Evolutionary conservation across 2,329 filamentous ascomycete species (phyloP), one percentile per base, ranked within the genome.

Genomic region (Colletotrichum sp.): DNA sequence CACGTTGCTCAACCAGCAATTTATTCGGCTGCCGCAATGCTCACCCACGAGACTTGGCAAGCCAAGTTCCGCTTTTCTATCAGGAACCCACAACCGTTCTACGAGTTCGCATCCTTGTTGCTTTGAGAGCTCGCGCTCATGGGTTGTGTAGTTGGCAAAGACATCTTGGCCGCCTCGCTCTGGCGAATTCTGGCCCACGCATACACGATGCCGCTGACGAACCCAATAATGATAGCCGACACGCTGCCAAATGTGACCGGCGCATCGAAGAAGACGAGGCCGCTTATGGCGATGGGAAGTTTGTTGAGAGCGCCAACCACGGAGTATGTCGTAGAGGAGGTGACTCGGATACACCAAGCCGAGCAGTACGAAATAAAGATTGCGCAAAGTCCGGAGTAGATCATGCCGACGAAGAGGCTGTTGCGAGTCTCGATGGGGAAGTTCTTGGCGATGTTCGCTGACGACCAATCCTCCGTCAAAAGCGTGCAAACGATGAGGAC

Each of bases 311-410:
- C 95, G 78, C 97, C 97, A 72, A 99, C 97, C 96, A 99, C 99
- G 34, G 95, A 98, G 89, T 99, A 99, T 3, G 97, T 99, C 10
- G 97, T 99, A 21, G 96, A 98, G 0, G 96, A 98, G 9, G 97
- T 99, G 79, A 98, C 95, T 79, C 97, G 96, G 78, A 99, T 98
- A 84, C 97, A 99, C 97, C 97, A 99, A 49, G 97, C 97, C 18
- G 96, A 98, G 83, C 96, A 98, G 90, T 99, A 99, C n/a, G 96
- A 99, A 86, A 99, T 99, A 88, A 98, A 98, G 82, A 99, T 96
- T 67, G 96, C 95, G 44, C 93, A 96, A 70, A 98, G 90, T 76
- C 97, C 97, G 7, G 97, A 98, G 86, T 99, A 94, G 82, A 99
- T 88, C 95, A 99, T 98, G 82, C 96, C 95, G 76, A 94, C 87